These are phyloP conservation scores for Penicillium sp. DNA, from an alignment of 2,329 filamentous ascomycete species.

Conservation along the genomic window DNA sequence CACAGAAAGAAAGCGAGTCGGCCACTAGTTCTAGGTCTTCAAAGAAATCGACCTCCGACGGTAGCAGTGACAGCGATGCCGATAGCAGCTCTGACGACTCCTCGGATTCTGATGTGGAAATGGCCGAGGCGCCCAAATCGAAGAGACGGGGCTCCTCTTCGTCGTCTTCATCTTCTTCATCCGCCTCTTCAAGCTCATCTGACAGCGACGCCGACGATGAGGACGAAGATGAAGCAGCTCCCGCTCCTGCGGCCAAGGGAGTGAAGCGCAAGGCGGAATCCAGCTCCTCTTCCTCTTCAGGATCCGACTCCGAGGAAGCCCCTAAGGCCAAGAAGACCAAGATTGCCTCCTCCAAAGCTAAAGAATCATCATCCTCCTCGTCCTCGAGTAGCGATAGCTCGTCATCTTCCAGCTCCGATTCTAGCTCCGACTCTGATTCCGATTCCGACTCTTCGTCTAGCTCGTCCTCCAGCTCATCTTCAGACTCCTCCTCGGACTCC, in stretches of 20 bases:
- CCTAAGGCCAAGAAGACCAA: conserved; percentile 61
- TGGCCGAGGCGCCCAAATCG: conserved; percentile 45
- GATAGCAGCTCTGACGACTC: conserved; percentile 40
- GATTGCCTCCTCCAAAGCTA: conserved; percentile 33
- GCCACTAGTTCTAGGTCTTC: conserved; percentile 25
- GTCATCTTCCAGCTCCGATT: conserved; percentile 34
- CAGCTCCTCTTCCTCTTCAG: conserved; percentile 44
- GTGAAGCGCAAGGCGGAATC: conserved; percentile 65
- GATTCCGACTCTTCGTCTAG: conserved; percentile 27
- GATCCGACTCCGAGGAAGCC: conserved; percentile 46
- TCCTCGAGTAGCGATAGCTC: conserved; percentile 40
- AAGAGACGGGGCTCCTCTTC: conserved; percentile 39
- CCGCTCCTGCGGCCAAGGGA: conserved; percentile 43
- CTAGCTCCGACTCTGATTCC: conserved; percentile 28
- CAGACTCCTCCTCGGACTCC: conserved; percentile 22
- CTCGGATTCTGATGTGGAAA: conserved; percentile 49
- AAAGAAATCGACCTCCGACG: conserved; percentile 13
- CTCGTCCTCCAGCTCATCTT: conserved; percentile 29
- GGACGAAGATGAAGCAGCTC: conserved; percentile 55
- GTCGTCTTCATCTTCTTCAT: conserved; percentile 35
- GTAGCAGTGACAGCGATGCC: conserved; percentile 26
- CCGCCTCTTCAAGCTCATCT: conserved; percentile 41
- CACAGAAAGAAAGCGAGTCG: conserved; percentile 21
- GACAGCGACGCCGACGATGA: conserved; percentile 60
- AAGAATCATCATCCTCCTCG: conserved; percentile 33